A percentile compares a stretch with the other conserved stretches of the same genome.
These are phyloP conservation scores for Cicer cuneatum DNA, from an alignment of 306 rosid genomes.

Conservation along the genomic window DNA sequence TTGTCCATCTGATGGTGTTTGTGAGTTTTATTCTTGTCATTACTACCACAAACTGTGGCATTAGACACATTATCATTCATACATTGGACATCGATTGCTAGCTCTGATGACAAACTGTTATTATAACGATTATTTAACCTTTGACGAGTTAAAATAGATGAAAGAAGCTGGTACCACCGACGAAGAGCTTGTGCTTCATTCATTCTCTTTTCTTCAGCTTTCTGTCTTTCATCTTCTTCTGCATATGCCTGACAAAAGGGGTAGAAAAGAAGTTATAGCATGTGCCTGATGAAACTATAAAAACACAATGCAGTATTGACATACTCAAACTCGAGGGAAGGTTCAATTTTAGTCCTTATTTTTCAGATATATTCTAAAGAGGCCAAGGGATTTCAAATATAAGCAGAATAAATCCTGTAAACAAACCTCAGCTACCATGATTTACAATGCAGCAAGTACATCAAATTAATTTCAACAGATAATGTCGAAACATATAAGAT, in stretches of 20 bases:
- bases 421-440: constrained; percentile 18
- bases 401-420: constrained; percentile 5
- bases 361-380: constrained; percentile 21
- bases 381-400: constrained; percentile 29
- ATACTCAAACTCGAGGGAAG: neutral
- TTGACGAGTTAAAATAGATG: constrained; percentile 82
- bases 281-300: neutral
- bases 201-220: constrained; percentile 73
- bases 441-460: neutral
- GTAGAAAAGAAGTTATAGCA: constrained; percentile 6
- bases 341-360: constrained; percentile 19
- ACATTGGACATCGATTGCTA: constrained; percentile 36
- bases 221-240: constrained; percentile 76
- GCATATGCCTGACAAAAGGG: constrained; percentile 65
- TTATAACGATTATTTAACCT: constrained; percentile 73
- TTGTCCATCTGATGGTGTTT: constrained; percentile 38
- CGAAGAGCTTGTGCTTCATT: constrained; percentile 71
- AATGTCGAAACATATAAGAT: constrained; percentile 12
- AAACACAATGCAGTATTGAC: constrained; percentile 11
- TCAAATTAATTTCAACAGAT: constrained; percentile 10
- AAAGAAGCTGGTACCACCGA: constrained; percentile 95
- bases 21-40: constrained; percentile 44
- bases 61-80: constrained; percentile 42
- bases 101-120: constrained; percentile 47
- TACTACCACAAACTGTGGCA: constrained; percentile 41